Evolutionary conservation across 768 basidiomycete genomes (phyloP).

Genomic region (Tricholoma terreum): DNA sequence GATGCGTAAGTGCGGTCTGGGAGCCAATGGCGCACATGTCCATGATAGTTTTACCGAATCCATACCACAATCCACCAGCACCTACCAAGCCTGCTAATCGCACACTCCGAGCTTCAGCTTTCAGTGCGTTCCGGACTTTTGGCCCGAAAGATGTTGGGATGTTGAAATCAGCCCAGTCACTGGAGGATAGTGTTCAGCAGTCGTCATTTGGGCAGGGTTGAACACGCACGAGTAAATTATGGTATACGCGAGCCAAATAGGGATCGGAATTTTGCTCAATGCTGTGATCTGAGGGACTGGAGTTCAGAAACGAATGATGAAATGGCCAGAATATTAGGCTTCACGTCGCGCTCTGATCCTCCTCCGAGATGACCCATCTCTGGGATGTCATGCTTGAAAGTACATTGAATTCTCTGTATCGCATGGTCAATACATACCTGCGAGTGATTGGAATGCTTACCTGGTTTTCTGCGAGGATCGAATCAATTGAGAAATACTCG

Average conservation of each 20-base stretch:
- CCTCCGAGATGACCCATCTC: conserved; percentile 89
- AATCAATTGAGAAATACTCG: conserved; percentile 90
- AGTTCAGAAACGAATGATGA: not conserved
- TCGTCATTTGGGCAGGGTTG: not conserved
- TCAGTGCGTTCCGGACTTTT: conserved; percentile 81
- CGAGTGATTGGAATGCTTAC: conserved; percentile 29
- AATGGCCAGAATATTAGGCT: conserved; percentile 22
- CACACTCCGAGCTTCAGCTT: conserved; percentile 85
- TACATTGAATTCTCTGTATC: conserved; percentile 85
- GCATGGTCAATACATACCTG: not conserved
- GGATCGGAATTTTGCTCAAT: conserved; percentile 74
- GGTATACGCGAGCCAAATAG: conserved; percentile 89
- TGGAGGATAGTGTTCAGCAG: conserved; percentile 24
- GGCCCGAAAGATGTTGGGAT: conserved; percentile 75
- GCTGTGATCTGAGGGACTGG: conserved; percentile 60
- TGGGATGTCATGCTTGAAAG: conserved; percentile 81
- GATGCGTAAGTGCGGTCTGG: not conserved
- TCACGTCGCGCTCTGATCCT: conserved; percentile 78
- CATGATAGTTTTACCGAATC: conserved; percentile 83
- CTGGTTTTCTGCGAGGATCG: conserved; percentile 91
- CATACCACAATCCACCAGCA: conserved; percentile 88
- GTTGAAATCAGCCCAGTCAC: conserved; percentile 87
- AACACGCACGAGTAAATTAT: conserved; percentile 69
- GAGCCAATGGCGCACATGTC: conserved; percentile 56
- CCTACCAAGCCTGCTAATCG: conserved; percentile 81